These are phyloP conservation scores for Gossypium lobatum DNA, from an alignment of 441 rosid species.

Conservation along the genomic window DNA sequence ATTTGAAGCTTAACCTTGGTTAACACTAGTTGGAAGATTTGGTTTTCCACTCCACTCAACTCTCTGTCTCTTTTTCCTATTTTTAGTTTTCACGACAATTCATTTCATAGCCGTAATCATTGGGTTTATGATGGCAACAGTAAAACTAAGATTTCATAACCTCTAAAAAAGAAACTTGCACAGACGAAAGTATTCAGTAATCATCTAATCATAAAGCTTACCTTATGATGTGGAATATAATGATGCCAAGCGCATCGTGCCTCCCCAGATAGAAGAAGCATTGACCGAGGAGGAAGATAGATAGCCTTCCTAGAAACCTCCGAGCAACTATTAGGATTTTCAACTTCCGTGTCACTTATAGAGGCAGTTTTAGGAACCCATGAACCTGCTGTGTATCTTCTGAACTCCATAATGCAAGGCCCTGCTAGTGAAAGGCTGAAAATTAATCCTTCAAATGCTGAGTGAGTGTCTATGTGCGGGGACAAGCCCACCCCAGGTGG, in stretches of 20 bases:
- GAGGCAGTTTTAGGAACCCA: slow-evolving; percentile 35
- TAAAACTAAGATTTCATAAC: background rate
- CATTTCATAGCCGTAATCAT: background rate
- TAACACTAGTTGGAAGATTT: background rate
- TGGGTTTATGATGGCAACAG: background rate
- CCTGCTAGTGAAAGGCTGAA: slow-evolving; percentile 96
- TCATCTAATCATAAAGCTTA: slow-evolving; percentile 16
- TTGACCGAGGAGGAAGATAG: slow-evolving; percentile 85
- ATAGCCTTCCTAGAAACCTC: slow-evolving; percentile 54
- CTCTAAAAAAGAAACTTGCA: background rate
- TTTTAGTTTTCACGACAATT: background rate
- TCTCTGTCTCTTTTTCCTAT: background rate
- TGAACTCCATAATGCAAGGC: slow-evolving; percentile 95
- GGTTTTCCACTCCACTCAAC: background rate
- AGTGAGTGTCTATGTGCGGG: slow-evolving; percentile 96
- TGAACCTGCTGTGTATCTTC: slow-evolving; percentile 55
- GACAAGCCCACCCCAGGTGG: slow-evolving; percentile 92
- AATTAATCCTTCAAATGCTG: slow-evolving; percentile 85
- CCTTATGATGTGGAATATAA: slow-evolving; percentile 98
- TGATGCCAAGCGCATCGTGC: slow-evolving; percentile 97
- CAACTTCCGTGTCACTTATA: slow-evolving; percentile 26
- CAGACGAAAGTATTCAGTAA: background rate
- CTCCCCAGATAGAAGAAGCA: slow-evolving; percentile 81
- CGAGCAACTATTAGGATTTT: slow-evolving; percentile 27
- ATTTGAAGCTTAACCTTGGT: background rate